Evolutionary conservation across 768 basidiomycete species (phyloP), one percentile per base, ranked within the genome.

Genomic region (Solioccasus polychromus): DNA sequence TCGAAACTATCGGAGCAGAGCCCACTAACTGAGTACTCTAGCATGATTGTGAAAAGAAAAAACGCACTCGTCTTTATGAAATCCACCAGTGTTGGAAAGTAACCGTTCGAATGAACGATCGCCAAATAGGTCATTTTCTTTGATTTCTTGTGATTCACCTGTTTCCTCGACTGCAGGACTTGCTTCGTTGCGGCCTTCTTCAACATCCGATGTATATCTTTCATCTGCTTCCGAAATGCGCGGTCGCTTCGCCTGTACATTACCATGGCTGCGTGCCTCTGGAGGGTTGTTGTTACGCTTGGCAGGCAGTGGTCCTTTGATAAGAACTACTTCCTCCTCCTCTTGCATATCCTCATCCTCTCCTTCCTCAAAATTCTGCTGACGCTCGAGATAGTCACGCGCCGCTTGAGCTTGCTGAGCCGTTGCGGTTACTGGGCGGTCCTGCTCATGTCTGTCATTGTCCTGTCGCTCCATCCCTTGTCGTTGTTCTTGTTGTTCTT

Each of bases 71-170:
- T 64, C 34, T 29, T 20, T 44, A 44, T 24, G 22, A 5, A 10
- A n/a, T n/a, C 47, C 24, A 8, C 48, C 23, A 4, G 25, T 23
- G 12, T 47, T 35, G 8, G 30, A 24, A 5, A 6, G 12, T 5
- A 4, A 9, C 5, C 45, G 22, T 4, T 26, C 45, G n/a, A 47
- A 55, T 17, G 12, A 9, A 4, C 37, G 44, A 35, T 57, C 57
- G 7, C 59, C 62, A 37, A 66, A 64, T 5, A 57, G 48, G 40
- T 59, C 59, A 4, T 39, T 39, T 3, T 36, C 61, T 44, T 53
- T 45, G 8, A 55, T 20, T 17, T 51, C 50, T 26, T 40, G 25
- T 12, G 50, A 51, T 20, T 24, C 35, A 19, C 42, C 42, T 2
- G 5, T 6, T 12, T 15, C 38, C 10, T 25, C 44, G 24, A 19